A percentile compares a stretch with the other conserved stretches of the same genome.
Evolutionary conservation across 1,284 basidiomycete species (phyloP).

Genomic region (Coniferiporia weirii): DNA sequence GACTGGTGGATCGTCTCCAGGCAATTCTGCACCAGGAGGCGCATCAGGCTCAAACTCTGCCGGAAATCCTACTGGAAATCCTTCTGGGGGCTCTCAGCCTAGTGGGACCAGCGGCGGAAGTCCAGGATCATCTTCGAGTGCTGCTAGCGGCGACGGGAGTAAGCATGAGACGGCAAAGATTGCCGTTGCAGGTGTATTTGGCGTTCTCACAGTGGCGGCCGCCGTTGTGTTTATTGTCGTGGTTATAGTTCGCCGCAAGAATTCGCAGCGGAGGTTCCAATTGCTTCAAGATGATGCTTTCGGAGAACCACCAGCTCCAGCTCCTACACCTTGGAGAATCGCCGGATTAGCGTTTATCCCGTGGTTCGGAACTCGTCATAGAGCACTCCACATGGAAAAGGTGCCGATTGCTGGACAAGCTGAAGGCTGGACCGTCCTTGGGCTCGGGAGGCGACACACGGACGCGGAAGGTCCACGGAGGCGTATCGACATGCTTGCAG

Average conservation of each 20-base stretch:
- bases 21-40: constrained; percentile 13
- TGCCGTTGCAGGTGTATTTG: constrained; percentile 52
- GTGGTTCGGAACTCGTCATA: constrained; percentile 10
- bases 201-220: constrained; percentile 19
- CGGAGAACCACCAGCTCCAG: constrained; percentile 9
- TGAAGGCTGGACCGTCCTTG: constrained; percentile 9
- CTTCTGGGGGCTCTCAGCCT: not conserved
- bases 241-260: constrained; percentile 19
- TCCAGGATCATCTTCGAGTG: not conserved
- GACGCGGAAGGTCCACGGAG: not conserved
- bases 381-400: constrained; percentile 6
- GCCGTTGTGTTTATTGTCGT: constrained; percentile 21
- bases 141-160: not conserved
- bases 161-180: constrained; percentile 38
- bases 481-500: constrained; percentile 68
- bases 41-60: not conserved
- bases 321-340: not conserved
- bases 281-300: constrained; percentile 21
- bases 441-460: constrained; percentile 1
- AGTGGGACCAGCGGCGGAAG: not conserved
- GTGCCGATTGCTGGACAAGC: constrained; percentile 7
- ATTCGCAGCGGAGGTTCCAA: constrained; percentile 21
- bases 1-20: constrained; percentile 8
- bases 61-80: not conserved
- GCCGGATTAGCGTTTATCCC: constrained; percentile 1